Conservation (phyloP, 371 early-diverging fungal genomes). For the Choanephora cucurbitarum region DNA sequence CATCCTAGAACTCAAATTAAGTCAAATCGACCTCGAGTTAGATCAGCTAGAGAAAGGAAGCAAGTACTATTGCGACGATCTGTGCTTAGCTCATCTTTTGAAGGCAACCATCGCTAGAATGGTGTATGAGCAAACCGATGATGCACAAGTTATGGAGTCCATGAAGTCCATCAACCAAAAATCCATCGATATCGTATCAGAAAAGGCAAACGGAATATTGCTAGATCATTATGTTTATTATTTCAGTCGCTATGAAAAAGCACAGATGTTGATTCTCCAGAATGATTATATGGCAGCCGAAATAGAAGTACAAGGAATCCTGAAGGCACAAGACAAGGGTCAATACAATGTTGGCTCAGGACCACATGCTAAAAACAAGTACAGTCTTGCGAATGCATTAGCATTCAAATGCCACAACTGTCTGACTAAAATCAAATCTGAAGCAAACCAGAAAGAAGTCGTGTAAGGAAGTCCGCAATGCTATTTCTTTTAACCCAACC, state of each 20-base stretch:
- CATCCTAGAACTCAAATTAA: constrained; percentile 38
- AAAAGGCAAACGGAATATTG: constrained; percentile 33
- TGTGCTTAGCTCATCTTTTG: constrained; percentile 65
- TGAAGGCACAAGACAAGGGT: constrained; percentile 39
- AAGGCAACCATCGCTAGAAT: constrained; percentile 34
- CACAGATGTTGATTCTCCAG: constrained; percentile 42
- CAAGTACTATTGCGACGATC: constrained; percentile 62
- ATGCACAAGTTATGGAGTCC: constrained; percentile 3
- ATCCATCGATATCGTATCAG: constrained; percentile 27
- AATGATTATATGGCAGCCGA: constrained; percentile 48
- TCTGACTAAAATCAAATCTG: constrained; percentile 21
- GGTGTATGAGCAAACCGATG: constrained; percentile 12
- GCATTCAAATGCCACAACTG: constrained; percentile 52
- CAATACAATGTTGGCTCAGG: constrained; percentile 40
- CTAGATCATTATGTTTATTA: constrained; percentile 68
- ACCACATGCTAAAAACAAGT: constrained; percentile 45
- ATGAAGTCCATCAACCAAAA: constrained; percentile 14
- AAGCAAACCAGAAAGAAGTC: not conserved
- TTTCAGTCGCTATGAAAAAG: constrained; percentile 60
- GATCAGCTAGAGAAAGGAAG: constrained; percentile 24
- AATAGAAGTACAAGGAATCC: constrained; percentile 44
- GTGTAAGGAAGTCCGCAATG: too few relatives aligned
- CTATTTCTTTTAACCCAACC: too few relatives aligned
- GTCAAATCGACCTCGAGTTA: constrained; percentile 50
- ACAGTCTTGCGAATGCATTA: constrained; percentile 46